Conservation (phyloP, 1,284 basidiomycete species). For the Polyporus tsugae region DNA sequence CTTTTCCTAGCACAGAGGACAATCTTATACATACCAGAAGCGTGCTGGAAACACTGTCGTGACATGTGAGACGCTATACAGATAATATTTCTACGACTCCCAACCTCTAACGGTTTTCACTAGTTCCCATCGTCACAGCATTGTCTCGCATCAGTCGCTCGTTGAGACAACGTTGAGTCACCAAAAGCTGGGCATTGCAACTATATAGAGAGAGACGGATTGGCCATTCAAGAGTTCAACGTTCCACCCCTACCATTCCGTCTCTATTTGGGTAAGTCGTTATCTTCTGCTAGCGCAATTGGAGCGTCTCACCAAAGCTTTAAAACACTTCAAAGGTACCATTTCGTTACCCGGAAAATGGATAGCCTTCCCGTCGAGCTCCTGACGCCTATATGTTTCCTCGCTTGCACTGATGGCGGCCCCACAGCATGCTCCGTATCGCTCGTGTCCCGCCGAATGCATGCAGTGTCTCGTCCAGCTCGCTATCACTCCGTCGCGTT, state of each 20-base stretch:
- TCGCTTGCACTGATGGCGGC: constrained; percentile 32
- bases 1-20: not conserved
- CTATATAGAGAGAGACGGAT: not conserved
- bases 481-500: constrained; percentile 30
- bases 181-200: not conserved
- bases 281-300: not conserved
- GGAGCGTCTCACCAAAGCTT: not conserved
- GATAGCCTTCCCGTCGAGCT: constrained; percentile 31
- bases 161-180: not conserved
- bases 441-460: constrained; percentile 30
- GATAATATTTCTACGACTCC: not conserved
- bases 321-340: not conserved
- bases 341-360: constrained; percentile 1
- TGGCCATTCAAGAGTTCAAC: not conserved
- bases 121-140: not conserved
- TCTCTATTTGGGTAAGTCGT: not conserved
- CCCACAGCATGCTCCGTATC: constrained; percentile 26
- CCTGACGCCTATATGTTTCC: constrained; percentile 27
- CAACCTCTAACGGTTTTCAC: not conserved
- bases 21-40: not conserved
- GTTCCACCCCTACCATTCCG: not conserved
- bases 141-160: not conserved
- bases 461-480: constrained; percentile 26
- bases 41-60: not conserved
- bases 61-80: not conserved